Percentiles rank a stretch among this genome's conserved stretches.
Conservation (phyloP, 2,329 filamentous ascomycete species). For the Sordariomycetes sp. region DNA sequence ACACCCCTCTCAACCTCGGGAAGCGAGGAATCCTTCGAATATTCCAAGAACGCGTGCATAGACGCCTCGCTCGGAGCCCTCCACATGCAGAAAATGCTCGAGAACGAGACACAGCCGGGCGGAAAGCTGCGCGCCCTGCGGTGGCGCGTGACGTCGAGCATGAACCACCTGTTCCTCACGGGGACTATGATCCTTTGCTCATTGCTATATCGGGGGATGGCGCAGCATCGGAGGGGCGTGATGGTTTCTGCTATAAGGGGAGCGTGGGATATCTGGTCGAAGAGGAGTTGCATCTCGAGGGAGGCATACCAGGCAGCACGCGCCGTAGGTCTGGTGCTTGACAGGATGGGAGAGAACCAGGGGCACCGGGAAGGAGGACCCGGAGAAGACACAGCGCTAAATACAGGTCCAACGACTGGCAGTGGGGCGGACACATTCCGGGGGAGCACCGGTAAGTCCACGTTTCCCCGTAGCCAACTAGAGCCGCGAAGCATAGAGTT, state of each 20-base stretch:
- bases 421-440: too few relatives aligned
- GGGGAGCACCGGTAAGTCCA: too few relatives aligned
- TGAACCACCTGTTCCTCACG: conserved; percentile 14
- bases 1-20: too few relatives aligned
- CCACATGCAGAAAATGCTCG: conserved; percentile 12
- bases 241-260: background rate
- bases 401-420: too few relatives aligned
- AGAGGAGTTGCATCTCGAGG: background rate
- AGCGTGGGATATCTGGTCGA: background rate
- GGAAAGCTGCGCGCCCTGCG: conserved; percentile 12
- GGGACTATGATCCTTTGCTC: conserved; percentile 14
- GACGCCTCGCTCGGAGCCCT: conserved; percentile 13
- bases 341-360: background rate
- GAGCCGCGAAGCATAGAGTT: too few relatives aligned
- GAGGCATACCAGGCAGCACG: background rate
- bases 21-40: conserved; percentile 8
- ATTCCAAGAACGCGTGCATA: conserved; percentile 14
- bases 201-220: background rate
- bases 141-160: conserved; percentile 11
- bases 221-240: background rate
- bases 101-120: conserved; percentile 12
- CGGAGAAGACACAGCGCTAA: too few relatives aligned
- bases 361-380: too few relatives aligned
- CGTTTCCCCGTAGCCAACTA: too few relatives aligned
- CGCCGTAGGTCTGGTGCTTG: background rate